Base-by-base conservation (phyloP, 768 basidiomycete genomes). In the Chalciporus pseudorubinellus region DNA sequence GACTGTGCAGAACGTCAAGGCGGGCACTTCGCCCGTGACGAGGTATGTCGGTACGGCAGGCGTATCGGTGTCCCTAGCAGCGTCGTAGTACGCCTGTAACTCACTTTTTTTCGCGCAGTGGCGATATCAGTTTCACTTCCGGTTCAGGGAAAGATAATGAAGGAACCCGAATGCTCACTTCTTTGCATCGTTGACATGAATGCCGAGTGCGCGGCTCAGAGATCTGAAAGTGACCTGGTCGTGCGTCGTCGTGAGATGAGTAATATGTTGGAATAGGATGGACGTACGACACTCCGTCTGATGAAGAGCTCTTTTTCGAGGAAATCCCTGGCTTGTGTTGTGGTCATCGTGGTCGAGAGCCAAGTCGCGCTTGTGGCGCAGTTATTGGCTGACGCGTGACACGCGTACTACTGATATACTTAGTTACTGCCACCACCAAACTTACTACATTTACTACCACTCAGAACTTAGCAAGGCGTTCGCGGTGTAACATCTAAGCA, bases 151-250 rank as follows among this genome's bases (percentile, higher is more conserved):
- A 26, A 26, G 6, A 24, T n/a, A n/a, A n/a, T 24, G 26, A 6
- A 6, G 34, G 42, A 10, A 18, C 3, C 3, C 14, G 6, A 26
- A 24, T 8, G 8, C 62, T 50, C 45, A 91, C 90, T 83, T 86
- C 65, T 91, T 92, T 18, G 90, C 89, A 33, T 70, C 70, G 66
- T 90, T 88, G 60, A 91, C 88, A 59, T 91, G 85, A 47, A 92
- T 75, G 0, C 75, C 74, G 39, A 89, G 75, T 36, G 79, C 80
- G 56, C 87, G 79, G 59, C 90, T 91, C 44, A 92, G 74, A 5
- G 81, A 83, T 33, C 89, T 79, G 66, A 81, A 92, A 5, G 90
- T 92, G 51, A 92, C 87, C 89, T 92, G 53, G 9, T 51, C 39
- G 9, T 20, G 20, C 26, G 18, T n/a, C 29, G 29, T 31, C 29